Conservation (phyloP, 345 rosid species). For the Eucalyptus rudis region DNA sequence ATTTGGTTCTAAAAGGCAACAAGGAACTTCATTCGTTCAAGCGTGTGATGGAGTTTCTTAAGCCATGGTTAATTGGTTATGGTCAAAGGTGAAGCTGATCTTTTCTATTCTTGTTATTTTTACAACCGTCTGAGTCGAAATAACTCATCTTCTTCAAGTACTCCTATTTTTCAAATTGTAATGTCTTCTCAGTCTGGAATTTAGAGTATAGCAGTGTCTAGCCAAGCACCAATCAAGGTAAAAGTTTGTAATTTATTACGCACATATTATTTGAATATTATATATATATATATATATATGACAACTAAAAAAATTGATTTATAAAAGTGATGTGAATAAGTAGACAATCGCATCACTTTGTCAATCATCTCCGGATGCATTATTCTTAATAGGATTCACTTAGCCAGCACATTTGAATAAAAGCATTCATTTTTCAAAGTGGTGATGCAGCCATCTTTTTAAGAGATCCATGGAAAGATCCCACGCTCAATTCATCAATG, state of each 20-base stretch:
- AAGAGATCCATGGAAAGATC: background rate
- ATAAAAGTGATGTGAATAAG: background rate
- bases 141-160: background rate
- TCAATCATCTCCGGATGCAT: background rate
- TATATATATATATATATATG: background rate
- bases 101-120: background rate
- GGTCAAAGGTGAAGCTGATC: background rate
- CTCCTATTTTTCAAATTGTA: accelerated
- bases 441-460: background rate
- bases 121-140: background rate
- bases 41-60: background rate
- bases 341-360: accelerated
- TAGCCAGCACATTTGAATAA: background rate
- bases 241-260: background rate
- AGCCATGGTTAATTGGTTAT: background rate
- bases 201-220: accelerated
- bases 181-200: accelerated
- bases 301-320: background rate
- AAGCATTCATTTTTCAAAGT: background rate
- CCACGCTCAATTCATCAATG: background rate
- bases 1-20: background rate
- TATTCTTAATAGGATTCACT: background rate
- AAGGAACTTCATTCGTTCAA: background rate
- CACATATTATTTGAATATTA: background rate
- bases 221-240: background rate